Percentiles rank a stretch among this genome's conserved stretches.
phyloP scores from a whole-genome alignment of 1,284 basidiomycete species.

The Apiotrichum akiyoshidainum region DNA sequence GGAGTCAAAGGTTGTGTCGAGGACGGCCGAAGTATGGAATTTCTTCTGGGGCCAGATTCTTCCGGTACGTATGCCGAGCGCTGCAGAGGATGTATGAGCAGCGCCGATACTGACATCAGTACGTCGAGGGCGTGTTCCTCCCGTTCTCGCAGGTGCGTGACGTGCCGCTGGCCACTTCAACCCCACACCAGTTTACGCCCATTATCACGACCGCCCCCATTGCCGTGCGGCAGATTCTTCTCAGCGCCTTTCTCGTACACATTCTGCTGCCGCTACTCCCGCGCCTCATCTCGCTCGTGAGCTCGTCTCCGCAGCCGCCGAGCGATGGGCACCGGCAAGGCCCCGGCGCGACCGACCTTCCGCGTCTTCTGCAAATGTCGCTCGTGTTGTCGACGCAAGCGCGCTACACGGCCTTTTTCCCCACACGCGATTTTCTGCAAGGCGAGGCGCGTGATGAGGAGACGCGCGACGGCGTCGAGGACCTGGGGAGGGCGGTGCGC shows the following conservation, averaged over 20 bases:
- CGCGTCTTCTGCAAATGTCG: slow-evolving; percentile 46
- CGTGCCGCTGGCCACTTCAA: slow-evolving; percentile 20
- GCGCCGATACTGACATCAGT: slow-evolving; percentile 26
- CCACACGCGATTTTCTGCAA: slow-evolving; percentile 15
- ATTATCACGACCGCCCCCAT: slow-evolving; percentile 27
- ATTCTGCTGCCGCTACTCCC: slow-evolving; percentile 49
- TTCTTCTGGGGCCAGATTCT: slow-evolving; percentile 93
- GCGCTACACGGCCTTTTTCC: slow-evolving; percentile 41
- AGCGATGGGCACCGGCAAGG: background rate
- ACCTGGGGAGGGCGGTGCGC: slow-evolving; percentile 35
- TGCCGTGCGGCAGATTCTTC: slow-evolving; percentile 46
- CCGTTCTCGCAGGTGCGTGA: slow-evolving; percentile 49
- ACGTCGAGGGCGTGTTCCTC: slow-evolving; percentile 54
- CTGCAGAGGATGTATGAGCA: too few species aligned
- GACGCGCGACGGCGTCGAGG: slow-evolving; percentile 37
- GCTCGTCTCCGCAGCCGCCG: slow-evolving; percentile 8
- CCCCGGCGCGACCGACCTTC: slow-evolving; percentile 31
- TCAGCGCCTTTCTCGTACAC: slow-evolving; percentile 49
- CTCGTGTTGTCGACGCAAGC: slow-evolving; percentile 50
- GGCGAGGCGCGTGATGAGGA: slow-evolving; percentile 32
- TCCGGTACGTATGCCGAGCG: slow-evolving; percentile 55
- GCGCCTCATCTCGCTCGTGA: slow-evolving; percentile 35
- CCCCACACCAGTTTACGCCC: slow-evolving; percentile 6
- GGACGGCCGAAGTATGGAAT: slow-evolving; percentile 83
- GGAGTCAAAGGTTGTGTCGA: slow-evolving; percentile 62